A percentile compares a stretch with the other conserved stretches of the same genome.
Conservation (phyloP, 1,284 basidiomycete genomes). For the Fomitopsis pinicola region DNA sequence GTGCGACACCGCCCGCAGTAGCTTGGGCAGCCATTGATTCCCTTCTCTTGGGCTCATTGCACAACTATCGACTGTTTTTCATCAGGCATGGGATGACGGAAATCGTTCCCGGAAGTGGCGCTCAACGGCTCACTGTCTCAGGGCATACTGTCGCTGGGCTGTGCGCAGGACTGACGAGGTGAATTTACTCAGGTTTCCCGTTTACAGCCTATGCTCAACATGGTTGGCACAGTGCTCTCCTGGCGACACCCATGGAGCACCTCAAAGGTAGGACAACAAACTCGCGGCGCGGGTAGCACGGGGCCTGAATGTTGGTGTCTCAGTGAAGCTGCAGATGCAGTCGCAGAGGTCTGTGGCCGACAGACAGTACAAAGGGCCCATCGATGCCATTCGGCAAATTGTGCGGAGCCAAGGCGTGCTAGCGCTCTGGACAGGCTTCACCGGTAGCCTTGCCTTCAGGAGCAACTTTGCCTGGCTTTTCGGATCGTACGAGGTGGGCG, state of each 20-base stretch:
- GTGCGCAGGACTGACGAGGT: constrained; percentile 76
- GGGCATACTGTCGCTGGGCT: constrained; percentile 68
- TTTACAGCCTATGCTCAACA: not conserved
- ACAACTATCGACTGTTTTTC: constrained; percentile 68
- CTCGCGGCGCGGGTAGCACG: not conserved
- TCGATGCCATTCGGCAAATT: constrained; percentile 57
- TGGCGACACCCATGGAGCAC: constrained; percentile 72
- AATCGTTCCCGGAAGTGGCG: constrained; percentile 36
- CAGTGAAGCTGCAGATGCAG: constrained; percentile 78
- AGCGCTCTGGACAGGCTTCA: constrained; percentile 65
- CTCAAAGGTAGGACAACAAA: constrained; percentile 49
- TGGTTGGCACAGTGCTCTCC: constrained; percentile 40
- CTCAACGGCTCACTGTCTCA: constrained; percentile 48
- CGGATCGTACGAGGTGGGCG: constrained; percentile 50
- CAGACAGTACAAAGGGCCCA: constrained; percentile 60
- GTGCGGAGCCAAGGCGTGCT: constrained; percentile 47
- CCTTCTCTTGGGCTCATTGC: constrained; percentile 69
- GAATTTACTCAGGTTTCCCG: not conserved
- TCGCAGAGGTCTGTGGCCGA: constrained; percentile 49
- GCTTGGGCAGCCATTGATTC: constrained; percentile 79
- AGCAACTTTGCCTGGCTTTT: constrained; percentile 72
- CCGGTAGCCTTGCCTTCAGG: constrained; percentile 57
- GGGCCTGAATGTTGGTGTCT: not conserved
- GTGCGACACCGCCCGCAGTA: constrained; percentile 69
- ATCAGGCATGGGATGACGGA: constrained; percentile 52